Evolutionary conservation across 495 filamentous ascomycete species (phyloP).

Genomic region (Endocarpon pusillum): DNA sequence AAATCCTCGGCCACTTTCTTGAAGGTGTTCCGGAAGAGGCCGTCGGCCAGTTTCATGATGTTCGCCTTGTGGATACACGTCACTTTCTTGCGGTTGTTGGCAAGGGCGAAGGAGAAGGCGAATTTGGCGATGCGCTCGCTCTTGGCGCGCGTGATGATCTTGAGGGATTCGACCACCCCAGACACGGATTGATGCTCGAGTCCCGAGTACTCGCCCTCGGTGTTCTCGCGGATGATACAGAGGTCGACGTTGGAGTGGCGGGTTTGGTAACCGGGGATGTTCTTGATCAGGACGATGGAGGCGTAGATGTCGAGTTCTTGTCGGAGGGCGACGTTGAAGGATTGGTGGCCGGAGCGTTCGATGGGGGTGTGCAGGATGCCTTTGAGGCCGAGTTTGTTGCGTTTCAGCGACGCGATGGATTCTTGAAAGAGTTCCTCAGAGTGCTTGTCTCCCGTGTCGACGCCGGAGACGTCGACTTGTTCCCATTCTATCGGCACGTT

Average conservation of each 20-base stretch:
- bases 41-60: slow-evolving; percentile 99
- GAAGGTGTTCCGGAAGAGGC: slow-evolving; percentile 95
- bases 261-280: slow-evolving; percentile 95
- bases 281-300: slow-evolving; percentile 95
- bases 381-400: slow-evolving; percentile 97
- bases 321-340: slow-evolving; percentile 96
- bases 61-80: slow-evolving; percentile 99
- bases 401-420: slow-evolving; percentile 82
- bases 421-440: slow-evolving; percentile 89
- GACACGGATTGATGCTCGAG: slow-evolving; percentile 95
- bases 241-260: slow-evolving; percentile 93
- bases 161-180: slow-evolving; percentile 96
- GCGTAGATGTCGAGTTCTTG: slow-evolving; percentile 99
- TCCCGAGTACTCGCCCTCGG: slow-evolving; percentile 96
- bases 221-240: slow-evolving; percentile 99
- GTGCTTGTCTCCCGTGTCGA: slow-evolving; percentile 72
- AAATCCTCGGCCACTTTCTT: slow-evolving; percentile 82
- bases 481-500: slow-evolving; percentile 98
- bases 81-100: slow-evolving; percentile 96
- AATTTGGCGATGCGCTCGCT: slow-evolving; percentile 98
- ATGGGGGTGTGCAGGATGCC: slow-evolving; percentile 93
- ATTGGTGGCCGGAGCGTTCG: slow-evolving; percentile 92
- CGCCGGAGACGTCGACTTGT: slow-evolving; percentile 88
- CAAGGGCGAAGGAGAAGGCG: slow-evolving; percentile 90
- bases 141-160: slow-evolving; percentile 98